Conservation (phyloP, 1,284 basidiomycete species). For the Amylostereum chailletii region DNA sequence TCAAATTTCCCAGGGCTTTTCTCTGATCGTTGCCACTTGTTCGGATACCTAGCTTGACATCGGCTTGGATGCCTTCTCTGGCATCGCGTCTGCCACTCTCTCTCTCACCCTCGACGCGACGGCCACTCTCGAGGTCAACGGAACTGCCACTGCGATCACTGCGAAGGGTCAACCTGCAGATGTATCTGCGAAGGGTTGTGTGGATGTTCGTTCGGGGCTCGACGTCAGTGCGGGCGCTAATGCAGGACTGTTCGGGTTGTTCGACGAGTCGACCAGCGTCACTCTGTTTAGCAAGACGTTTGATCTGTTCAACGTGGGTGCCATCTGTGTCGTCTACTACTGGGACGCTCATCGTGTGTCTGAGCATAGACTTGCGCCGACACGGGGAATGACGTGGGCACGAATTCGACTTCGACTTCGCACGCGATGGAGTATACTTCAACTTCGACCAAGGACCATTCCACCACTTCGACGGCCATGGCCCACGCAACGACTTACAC, state of each 20-base stretch:
- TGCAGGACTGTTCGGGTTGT: conserved; percentile 20
- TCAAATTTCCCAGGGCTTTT: background rate
- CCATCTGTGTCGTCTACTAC: background rate
- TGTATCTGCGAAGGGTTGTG: conserved; percentile 15
- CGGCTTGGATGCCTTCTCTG: conserved; percentile 31
- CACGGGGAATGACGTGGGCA: background rate
- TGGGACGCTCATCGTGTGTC: no score
- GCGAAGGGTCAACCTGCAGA: background rate
- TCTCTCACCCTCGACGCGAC: conserved; percentile 36
- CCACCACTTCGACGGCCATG: background rate
- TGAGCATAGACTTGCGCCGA: no score
- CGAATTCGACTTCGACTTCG: background rate
- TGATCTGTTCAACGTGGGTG: conserved; percentile 18
- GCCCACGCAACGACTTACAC: background rate
- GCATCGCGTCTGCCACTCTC: conserved; percentile 25
- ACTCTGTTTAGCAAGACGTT: conserved; percentile 19
- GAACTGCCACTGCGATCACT: background rate
- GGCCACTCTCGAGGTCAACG: conserved; percentile 25
- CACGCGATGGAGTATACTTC: background rate
- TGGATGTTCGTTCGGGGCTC: conserved; percentile 19
- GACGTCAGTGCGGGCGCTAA: conserved; percentile 18
- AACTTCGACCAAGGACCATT: background rate
- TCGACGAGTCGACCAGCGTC: conserved; percentile 17
- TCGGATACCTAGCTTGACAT: conserved; percentile 24
- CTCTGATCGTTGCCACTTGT: background rate